Evolutionary conservation across 257 asterid genomes (phyloP), one percentile per base, ranked within the genome.

Genomic region (Cruciata laevipes): DNA sequence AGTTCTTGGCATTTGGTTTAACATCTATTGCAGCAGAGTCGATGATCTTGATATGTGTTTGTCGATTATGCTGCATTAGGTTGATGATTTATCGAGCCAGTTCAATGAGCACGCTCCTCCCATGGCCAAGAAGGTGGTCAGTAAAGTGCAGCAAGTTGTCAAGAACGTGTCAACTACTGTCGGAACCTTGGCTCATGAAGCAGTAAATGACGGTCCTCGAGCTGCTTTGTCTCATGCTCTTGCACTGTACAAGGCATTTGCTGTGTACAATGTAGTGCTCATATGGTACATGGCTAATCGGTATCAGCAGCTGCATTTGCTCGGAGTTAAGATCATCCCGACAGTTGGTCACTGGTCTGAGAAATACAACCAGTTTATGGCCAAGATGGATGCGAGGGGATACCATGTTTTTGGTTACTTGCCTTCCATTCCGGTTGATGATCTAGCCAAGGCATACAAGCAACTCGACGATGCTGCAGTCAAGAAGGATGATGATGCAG

Each of bases 381-480:
- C 73, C 7, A 79, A 78, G 63, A 11, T 82, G 85, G 70, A 64
- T 2, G 78, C 74, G 0, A 86, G 83, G 65, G 98, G 97, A 8
- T 84, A 81, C 51, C 72, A 70, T 30, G 24, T 82, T 10, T 80
- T 84, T 31, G 66, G 75, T 53, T 86, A 89, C 52, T 69, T 81
- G 3, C 98, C 97, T 0, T 69, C 75, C 31, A 82, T 92, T 23
- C 97, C 97, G 1, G 79, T 86, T 20, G 95, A 87, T 14, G 96
- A 86, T 56, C 73, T 89, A 40, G 68, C 38, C n/a, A 81, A 82
- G 81, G 96, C 88, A 0, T 87, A 87, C 32, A 82, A 84, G 74
- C 90, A 82, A 73, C 84, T 77, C 21, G 91, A 86, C 75, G 79
- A 83, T 0, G 86, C 75, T 1, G 86, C 68, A 0, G 65, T 37